Conservation (phyloP, 768 basidiomycete species). For the Chalciporus sphaerocephalus region DNA sequence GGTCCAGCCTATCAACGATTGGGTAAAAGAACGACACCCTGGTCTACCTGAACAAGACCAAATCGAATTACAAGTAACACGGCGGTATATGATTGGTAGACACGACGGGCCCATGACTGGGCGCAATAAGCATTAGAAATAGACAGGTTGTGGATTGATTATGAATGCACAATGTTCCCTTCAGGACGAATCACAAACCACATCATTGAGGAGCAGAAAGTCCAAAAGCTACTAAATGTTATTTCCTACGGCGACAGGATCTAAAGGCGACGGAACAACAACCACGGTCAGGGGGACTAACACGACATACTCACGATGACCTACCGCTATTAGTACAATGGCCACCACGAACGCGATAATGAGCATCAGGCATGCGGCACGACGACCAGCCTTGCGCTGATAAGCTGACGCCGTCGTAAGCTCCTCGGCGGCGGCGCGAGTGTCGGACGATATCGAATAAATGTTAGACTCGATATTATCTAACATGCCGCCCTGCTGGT, state of each 20-base stretch:
- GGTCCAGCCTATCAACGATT: no score
- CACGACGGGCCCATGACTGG: background rate
- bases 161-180: conserved; percentile 12
- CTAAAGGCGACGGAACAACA: conserved; percentile 5
- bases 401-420: conserved; percentile 86
- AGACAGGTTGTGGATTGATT: conserved; percentile 22
- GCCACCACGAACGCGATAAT: conserved; percentile 80
- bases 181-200: background rate
- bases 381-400: conserved; percentile 87
- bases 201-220: conserved; percentile 6
- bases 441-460: conserved; percentile 78
- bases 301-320: conserved; percentile 31
- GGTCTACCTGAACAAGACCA: no score
- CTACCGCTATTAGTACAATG: conserved; percentile 89
- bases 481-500: conserved; percentile 91
- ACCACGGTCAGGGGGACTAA: background rate
- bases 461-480: conserved; percentile 97
- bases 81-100: background rate
- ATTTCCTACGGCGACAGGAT: conserved; percentile 23
- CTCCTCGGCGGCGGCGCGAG: conserved; percentile 78
- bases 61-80: no score
- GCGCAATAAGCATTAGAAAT: conserved; percentile 24
- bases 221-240: background rate
- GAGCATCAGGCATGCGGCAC: conserved; percentile 87
- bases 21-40: no score